Base-by-base conservation (phyloP, 192 early-diverging fungal genomes). In the Backusella parvicylindrica region DNA sequence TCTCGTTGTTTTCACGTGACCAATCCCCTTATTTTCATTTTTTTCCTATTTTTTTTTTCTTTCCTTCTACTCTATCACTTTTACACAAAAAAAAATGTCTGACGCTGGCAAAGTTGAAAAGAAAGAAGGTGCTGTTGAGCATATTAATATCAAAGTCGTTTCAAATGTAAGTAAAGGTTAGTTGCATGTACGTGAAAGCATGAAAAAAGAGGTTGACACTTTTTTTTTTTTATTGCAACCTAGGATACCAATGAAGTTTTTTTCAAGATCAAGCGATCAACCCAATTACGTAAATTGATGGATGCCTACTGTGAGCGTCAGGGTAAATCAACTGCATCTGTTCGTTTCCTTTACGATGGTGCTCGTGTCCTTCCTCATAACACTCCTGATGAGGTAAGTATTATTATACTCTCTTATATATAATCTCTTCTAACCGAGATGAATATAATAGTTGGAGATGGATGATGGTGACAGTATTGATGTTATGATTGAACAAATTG, bases 261-360 rank as follows among this genome's bases (percentile, higher is more conserved):
- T 80, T 99, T 99, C 86, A 99, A 97, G 86, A 99, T 99, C 84
- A 99, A 98, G 84, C 88, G 92, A 41, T 85, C 89, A 16, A 97
- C 97, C 23, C 94, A 91, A 73, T 88, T 99, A 32, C 89, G 91
- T 68, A 96, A 97, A 77, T 84, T 99, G 70, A 97, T 99, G 94
- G 93, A 96, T 70, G 95, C 97, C 11, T 99, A 96, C 76, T 91
- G 94, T 74, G 86, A 89, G 5, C 93, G 96, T 50, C 92, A 94
- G 53, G 95, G 95, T 69, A 88, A 97, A 85, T 81, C 90, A 21
- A 78, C 84, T 28, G 81, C 81, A 68, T 92, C 95, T 9, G 91
- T 97, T 16, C 91, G 95, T 21, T 99, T 99, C 84, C 77, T 96
- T 53, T 93, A 93, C 36, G 96, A 99, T 81, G 97, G 97, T 49